Evolutionary conservation across 208 protist species (phyloP).

Genomic region (Leishmania arabica): DNA sequence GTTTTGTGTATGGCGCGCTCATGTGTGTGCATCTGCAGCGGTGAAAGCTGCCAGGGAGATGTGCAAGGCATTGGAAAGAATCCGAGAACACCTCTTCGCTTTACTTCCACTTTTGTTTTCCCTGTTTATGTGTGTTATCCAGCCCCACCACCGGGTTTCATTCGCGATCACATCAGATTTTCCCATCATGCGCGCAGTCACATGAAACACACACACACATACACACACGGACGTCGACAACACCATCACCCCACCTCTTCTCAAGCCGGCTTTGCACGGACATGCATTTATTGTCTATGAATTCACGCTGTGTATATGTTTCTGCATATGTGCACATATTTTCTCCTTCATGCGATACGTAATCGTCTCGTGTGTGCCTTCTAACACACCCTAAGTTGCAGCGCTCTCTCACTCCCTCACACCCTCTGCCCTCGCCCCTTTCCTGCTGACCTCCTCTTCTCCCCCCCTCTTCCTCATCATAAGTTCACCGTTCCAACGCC

Average conservation of each 20-base stretch:
- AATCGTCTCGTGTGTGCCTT: not conserved
- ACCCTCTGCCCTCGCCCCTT: not conserved
- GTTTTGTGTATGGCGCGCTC: not conserved
- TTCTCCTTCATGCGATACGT: not conserved
- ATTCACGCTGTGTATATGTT: not conserved
- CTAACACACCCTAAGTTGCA: not conserved
- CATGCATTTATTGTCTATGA: not conserved
- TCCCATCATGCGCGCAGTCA: not conserved
- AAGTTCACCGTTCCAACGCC: not conserved
- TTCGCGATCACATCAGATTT: not conserved
- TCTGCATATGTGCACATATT: not conserved
- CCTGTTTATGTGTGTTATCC: not conserved
- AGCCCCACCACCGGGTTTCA: not conserved
- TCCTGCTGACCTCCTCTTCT: too few species aligned
- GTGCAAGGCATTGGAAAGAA: not conserved
- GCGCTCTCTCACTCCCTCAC: not conserved
- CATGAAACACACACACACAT: conserved; percentile 3
- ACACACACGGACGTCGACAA: not conserved
- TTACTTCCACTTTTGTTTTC: not conserved
- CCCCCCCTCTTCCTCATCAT: not conserved
- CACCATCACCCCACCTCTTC: not conserved
- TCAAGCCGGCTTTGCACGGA: not conserved
- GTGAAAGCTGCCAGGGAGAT: conserved; percentile 5
- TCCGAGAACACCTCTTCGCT: not conserved
- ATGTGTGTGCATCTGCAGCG: conserved; percentile 6